Percentiles rank a stretch among this genome's conserved stretches.
phyloP scores from a whole-genome alignment of 768 basidiomycete genomes.

The Lentinula boryana region DNA sequence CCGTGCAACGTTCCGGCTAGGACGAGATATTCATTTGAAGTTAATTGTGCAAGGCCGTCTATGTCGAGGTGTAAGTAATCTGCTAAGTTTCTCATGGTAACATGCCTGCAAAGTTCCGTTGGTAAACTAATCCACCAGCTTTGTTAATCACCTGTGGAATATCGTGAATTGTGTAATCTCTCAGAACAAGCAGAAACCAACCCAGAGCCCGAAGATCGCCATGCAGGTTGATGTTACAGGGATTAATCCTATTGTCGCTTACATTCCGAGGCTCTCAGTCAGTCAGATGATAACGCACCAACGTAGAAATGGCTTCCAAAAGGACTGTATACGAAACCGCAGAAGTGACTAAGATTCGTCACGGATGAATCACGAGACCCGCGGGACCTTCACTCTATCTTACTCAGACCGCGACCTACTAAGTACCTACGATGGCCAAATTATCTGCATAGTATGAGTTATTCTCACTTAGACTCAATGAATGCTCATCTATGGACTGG shows the following conservation, averaged over 20 bases:
- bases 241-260: not conserved
- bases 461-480: too few relatives aligned
- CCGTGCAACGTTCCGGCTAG: constrained; percentile 96
- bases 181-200: constrained; percentile 16
- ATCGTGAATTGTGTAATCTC: not conserved
- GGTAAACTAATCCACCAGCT: constrained; percentile 94
- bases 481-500: not conserved
- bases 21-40: constrained; percentile 92
- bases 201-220: constrained; percentile 83
- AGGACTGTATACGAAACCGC: too few relatives aligned
- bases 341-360: not conserved
- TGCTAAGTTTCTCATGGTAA: not conserved
- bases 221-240: constrained; percentile 27
- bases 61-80: constrained; percentile 6
- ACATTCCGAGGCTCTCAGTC: not conserved
- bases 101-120: constrained; percentile 83
- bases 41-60: constrained; percentile 90
- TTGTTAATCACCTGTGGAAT: constrained; percentile 85
- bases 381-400: not conserved
- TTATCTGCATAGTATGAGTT: not conserved
- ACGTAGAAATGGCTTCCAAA: too few relatives aligned
- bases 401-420: not conserved
- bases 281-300: too few relatives aligned
- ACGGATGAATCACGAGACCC: not conserved
- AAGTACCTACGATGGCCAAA: not conserved